phyloP scores from a whole-genome alignment of 139 green algal species.

The Limnomonas spitsbergensis region DNA sequence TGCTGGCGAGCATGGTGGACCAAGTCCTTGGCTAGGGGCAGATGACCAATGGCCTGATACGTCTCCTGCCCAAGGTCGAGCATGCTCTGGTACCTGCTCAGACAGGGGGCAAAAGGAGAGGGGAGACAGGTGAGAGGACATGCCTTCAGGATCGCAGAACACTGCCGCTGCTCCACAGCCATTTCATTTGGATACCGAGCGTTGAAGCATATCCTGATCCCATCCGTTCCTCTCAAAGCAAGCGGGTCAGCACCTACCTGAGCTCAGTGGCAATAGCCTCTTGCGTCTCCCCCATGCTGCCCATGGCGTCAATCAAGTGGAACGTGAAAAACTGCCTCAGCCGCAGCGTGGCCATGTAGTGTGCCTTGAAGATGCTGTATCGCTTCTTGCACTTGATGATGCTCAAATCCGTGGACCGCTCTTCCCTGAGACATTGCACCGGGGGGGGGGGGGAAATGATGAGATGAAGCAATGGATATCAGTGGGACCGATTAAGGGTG shows the following conservation, averaged over 20 bases:
- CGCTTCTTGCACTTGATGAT: slow-evolving; percentile 64
- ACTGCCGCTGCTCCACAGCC: no score
- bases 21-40: slow-evolving; percentile 76
- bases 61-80: slow-evolving; percentile 82
- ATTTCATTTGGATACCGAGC: no score
- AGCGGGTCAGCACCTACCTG: no score
- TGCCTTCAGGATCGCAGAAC: no score
- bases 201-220: no score
- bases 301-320: slow-evolving; percentile 92
- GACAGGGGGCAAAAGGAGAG: no score
- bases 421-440: no score
- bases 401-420: slow-evolving; percentile 56
- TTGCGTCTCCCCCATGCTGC: slow-evolving; percentile 68
- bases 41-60: slow-evolving; percentile 71
- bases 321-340: slow-evolving; percentile 80
- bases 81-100: slow-evolving; percentile 83
- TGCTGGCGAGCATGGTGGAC: slow-evolving; percentile 75
- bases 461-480: no score
- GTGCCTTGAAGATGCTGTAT: slow-evolving; percentile 56
- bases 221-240: no score
- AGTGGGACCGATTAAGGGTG: no score
- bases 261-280: slow-evolving; percentile 67
- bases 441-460: no score
- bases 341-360: slow-evolving; percentile 73
- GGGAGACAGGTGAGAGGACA: no score